phyloP scores from a whole-genome alignment of 2,329 filamentous ascomycete genomes.

The Microdochium bolleyi region DNA sequence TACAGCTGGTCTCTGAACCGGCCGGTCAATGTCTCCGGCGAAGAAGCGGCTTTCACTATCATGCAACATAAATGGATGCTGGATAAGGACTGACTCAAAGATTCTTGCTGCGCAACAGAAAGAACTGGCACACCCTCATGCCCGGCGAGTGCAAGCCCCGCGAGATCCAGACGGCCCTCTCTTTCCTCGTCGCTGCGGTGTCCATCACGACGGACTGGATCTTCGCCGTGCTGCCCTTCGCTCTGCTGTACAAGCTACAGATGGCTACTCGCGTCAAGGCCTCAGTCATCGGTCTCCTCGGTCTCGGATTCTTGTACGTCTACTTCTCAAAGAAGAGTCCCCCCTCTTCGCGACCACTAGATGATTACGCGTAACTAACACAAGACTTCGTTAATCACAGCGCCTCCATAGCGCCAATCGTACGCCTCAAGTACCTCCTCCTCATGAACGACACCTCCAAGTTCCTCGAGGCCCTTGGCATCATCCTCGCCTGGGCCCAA shows the following conservation, averaged over 20 bases:
- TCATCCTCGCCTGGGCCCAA: background rate
- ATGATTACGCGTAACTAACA: too few species aligned
- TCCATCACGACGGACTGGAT: background rate
- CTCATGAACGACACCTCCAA: background rate
- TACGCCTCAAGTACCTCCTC: background rate
- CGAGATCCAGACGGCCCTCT: background rate
- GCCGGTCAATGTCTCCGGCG: too few species aligned
- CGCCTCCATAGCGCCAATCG: background rate
- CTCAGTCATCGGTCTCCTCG: constrained; percentile 29
- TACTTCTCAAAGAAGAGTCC: too few species aligned
- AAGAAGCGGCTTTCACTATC: too few species aligned
- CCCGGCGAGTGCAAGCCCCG: background rate
- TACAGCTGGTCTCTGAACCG: too few species aligned
- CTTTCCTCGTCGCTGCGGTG: background rate
- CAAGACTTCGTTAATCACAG: too few species aligned
- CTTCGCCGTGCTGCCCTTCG: constrained; percentile 21
- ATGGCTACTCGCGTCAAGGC: constrained; percentile 29
- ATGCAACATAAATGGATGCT: too few species aligned
- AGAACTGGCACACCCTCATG: background rate
- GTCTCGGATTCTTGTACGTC: constrained; percentile 26
- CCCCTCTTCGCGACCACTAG: too few species aligned
- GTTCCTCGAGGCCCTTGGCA: background rate
- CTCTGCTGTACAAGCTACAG: constrained; percentile 31
- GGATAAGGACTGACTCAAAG: too few species aligned
- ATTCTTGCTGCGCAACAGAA: background rate